Percentiles rank a stretch among this genome's conserved stretches.
Evolutionary conservation across 768 basidiomycete species (phyloP).

Genomic region (Omphalotus guepiniiformis): DNA sequence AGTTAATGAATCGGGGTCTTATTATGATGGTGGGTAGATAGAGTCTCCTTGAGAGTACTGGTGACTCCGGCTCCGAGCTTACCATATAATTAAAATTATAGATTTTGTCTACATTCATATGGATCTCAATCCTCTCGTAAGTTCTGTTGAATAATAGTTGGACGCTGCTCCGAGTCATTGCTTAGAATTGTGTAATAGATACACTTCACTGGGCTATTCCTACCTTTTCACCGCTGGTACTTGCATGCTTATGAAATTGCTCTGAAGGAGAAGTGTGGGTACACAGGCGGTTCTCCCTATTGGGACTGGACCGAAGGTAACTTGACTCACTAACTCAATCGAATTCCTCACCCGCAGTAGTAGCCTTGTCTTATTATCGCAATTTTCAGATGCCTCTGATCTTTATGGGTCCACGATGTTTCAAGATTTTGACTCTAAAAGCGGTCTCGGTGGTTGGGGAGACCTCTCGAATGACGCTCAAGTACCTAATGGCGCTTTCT

Average conservation of each 20-base stretch:
- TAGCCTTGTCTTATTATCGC: not conserved
- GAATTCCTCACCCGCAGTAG: not conserved
- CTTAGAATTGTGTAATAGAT: slow-evolving; percentile 11
- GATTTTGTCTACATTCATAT: slow-evolving; percentile 18
- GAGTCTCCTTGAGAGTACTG: not conserved
- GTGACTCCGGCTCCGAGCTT: too few species aligned
- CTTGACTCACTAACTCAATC: too few species aligned
- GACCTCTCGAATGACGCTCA: slow-evolving; percentile 13
- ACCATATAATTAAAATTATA: not conserved
- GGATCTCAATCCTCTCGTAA: slow-evolving; percentile 9
- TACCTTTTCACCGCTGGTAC: slow-evolving; percentile 22
- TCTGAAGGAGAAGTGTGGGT: slow-evolving; percentile 14
- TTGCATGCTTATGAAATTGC: slow-evolving; percentile 13
- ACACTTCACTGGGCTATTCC: slow-evolving; percentile 17
- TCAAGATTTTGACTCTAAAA: slow-evolving; percentile 13
- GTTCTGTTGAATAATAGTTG: not conserved
- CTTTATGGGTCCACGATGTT: slow-evolving; percentile 13
- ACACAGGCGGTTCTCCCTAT: slow-evolving; percentile 16
- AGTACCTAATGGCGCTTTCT: slow-evolving; percentile 23
- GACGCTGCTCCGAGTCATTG: too few species aligned
- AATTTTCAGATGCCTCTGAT: slow-evolving; percentile 9
- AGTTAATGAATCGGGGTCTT: slow-evolving; percentile 15
- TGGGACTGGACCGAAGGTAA: slow-evolving; percentile 23
- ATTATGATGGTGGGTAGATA: slow-evolving; percentile 15
- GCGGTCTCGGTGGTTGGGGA: slow-evolving; percentile 21